Base-by-base conservation (phyloP, 805 yeast genomes). In the Saccharomycopsis javanensis region DNA sequence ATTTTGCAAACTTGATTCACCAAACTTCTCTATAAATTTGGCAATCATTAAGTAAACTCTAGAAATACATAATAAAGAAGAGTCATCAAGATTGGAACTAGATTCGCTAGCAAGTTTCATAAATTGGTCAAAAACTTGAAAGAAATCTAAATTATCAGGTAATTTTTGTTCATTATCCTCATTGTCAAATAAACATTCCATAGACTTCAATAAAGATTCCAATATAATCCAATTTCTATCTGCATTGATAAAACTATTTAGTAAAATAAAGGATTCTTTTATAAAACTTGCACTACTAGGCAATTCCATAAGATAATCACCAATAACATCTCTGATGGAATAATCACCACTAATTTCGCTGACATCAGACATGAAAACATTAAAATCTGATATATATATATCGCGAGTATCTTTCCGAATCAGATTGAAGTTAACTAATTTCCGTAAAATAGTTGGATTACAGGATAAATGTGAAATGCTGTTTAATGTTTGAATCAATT, bases 331-430 rank as follows among this genome's bases (percentile, higher is more conserved):
- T 55, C 98, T 77, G 0, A 83, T 78, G 1, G 77, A 68, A 8
- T 70, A 69, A 4, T 78, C 79, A 0, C 83, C 71, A 0, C 83
- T 71, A 33, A 90, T 74, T 1, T 89, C 96, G 1, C 88, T 75
- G 57, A 87, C 90, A 35, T 81, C 85, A 1, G 90, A 79, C 5
- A 88, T 86, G 67, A 81, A 89, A 2, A 68, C 69, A 64, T 90
- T 88, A 65, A 82, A 78, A 65, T 90, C 91, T 5, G 53, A 56
- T 11, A 54, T 20, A 42, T 55, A 60, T 7, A 38, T 42, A 23
- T 60, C 61, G 46, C 55, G 57, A 7, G 52, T 50, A 4, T 57
- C 60, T 16, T 10, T n/a, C 7, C 61, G 57, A 8, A 53, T 31
- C 16, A 45, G 34, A 34, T 58, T 60, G 13, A 45, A 48, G 6